Base-by-base conservation (phyloP, 345 rosid species). In the Salix arbutifolia region DNA sequence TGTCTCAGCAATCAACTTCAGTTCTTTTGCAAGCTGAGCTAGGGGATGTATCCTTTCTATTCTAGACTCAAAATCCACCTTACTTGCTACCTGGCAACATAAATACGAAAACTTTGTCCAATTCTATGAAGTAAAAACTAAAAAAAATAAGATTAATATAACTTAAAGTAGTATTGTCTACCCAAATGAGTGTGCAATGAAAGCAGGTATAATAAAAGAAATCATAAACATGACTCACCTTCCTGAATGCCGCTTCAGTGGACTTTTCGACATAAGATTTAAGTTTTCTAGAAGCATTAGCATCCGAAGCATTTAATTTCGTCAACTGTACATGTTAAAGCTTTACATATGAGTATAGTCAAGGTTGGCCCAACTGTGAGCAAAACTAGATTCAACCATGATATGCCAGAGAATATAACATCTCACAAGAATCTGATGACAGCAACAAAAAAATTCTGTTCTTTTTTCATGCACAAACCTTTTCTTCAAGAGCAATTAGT, bases 1-100 rank as follows among this genome's bases (percentile, higher is more conserved):
- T 82, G 86, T 90, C 84, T 91, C 89, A 23, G 93, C 96, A 76
- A 93, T 82, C 84, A 82, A 80, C 74, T 85, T 85, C 65, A 96
- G 88, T 84, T 92, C 96, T 78, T 88, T 87, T 67, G 94, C 99
- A 72, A 96, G 96, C 77, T 91, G 73, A 79, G 93, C 92, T 81
- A 96, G 85, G 70, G 92, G 93, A 82, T 91, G 97, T 16, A 53
- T 80, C 79, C 85, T 86, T 77, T 85, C 87, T 77, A 79, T 86
- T 80, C 87, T 84, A 75, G 89, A 87, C 80, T 85, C 90, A 82
- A 87, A 80, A 69, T 86, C 85, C 58, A 88, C 71, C 77, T 84
- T 76, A 78, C 85, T 84, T 72, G 87, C 88, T 75, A 83, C 93
- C 98, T 96, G 80, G 62, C 65, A 76, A 81, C 46, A 80, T 19